These are phyloP conservation scores for Cicer arietinum DNA, from an alignment of 306 rosid genomes.

Conservation along the genomic window DNA sequence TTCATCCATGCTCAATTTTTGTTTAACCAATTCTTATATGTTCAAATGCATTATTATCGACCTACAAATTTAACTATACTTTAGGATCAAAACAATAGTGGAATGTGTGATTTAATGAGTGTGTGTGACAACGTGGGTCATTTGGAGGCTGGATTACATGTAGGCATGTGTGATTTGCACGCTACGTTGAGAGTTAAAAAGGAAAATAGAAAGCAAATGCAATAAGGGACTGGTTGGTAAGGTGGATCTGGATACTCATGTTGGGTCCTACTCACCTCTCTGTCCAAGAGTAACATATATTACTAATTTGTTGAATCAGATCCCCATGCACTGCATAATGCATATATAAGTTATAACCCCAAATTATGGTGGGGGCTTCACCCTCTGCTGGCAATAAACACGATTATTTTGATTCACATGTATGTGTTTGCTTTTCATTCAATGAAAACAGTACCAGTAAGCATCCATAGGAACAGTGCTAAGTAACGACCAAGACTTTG, in stretches of 20 bases:
- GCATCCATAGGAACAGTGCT: constrained; percentile 10
- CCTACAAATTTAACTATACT: not conserved
- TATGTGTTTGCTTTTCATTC: constrained; percentile 38
- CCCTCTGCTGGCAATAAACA: constrained; percentile 49
- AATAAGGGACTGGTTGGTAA: constrained; percentile 40
- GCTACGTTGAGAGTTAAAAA: constrained; percentile 44
- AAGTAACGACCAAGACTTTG: constrained; percentile 37
- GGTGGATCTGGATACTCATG: constrained; percentile 33
- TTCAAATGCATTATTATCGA: not conserved
- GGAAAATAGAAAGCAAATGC: constrained; percentile 18
- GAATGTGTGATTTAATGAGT: not conserved
- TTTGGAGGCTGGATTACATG: constrained; percentile 14
- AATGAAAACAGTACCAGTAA: constrained; percentile 22
- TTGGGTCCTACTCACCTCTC: constrained; percentile 32
- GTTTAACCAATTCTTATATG: constrained; percentile 11
- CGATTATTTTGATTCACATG: constrained; percentile 56
- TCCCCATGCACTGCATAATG: constrained; percentile 1
- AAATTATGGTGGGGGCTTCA: constrained; percentile 41
- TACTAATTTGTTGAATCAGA: not conserved
- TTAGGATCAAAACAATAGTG: not conserved
- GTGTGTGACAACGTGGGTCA: constrained; percentile 10
- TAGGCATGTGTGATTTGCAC: constrained; percentile 59
- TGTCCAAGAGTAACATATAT: not conserved
- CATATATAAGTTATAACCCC: not conserved
- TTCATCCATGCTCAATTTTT: not conserved